phyloP scores from a whole-genome alignment of 345 rosid species.

The Rhodamnia argentea region DNA sequence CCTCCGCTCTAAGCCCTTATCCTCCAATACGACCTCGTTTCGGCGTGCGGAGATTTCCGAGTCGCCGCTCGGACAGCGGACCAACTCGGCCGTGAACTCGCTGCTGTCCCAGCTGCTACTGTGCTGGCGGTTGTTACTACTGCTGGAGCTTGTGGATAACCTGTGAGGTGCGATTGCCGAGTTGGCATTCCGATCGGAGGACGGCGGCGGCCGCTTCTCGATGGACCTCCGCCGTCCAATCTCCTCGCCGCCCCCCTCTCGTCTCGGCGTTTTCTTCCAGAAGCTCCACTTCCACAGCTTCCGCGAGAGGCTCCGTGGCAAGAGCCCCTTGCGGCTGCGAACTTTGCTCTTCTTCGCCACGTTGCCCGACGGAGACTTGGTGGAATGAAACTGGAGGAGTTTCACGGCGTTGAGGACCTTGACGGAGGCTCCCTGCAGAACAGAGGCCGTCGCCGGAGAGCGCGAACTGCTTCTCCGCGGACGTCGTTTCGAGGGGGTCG shows the following conservation, averaged over 20 bases:
- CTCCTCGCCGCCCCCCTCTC: slow-evolving; percentile 1
- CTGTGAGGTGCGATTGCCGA: background rate
- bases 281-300: slow-evolving; percentile 35
- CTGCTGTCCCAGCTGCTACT: slow-evolving; percentile 31
- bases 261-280: slow-evolving; percentile 23
- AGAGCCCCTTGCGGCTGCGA: slow-evolving; percentile 2
- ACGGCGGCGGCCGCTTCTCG: slow-evolving; percentile 25
- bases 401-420: slow-evolving; percentile 58
- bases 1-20: background rate
- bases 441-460: slow-evolving; percentile 34
- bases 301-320: slow-evolving; percentile 42
- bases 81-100: slow-evolving; percentile 21
- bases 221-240: slow-evolving; percentile 41
- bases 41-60: slow-evolving; percentile 6
- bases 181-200: slow-evolving; percentile 13
- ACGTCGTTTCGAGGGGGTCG: slow-evolving; percentile 3
- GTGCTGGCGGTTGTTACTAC: background rate
- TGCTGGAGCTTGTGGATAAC: slow-evolving; percentile 18
- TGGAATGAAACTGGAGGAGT: slow-evolving; percentile 38
- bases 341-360: background rate
- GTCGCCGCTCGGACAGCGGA: slow-evolving; percentile 25
- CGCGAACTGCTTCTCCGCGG: slow-evolving; percentile 15
- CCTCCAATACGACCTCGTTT: slow-evolving; percentile 25
- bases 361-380: slow-evolving; percentile 16
- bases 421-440: slow-evolving; percentile 48